Conservation (phyloP, 495 filamentous ascomycete species). For the Neurospora pannonica region DNA sequence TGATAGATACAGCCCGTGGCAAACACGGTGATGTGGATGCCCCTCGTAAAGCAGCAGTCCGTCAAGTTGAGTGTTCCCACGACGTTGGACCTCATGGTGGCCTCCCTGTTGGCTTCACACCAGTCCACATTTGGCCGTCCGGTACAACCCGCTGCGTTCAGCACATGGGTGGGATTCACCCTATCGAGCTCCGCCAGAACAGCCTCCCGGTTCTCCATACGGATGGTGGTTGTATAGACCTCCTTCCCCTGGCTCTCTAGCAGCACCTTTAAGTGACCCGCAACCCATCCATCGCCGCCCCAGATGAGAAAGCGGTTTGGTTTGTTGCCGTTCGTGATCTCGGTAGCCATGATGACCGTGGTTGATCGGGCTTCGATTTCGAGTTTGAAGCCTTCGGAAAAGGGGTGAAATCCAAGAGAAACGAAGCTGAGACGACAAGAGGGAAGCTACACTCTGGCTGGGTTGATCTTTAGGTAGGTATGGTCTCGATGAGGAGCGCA, state of each 20-base stretch:
- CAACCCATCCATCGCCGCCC: conserved; percentile 55
- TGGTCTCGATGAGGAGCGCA: too few species aligned
- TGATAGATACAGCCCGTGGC: conserved; percentile 58
- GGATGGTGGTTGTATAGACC: conserved; percentile 45
- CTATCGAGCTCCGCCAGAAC: conserved; percentile 46
- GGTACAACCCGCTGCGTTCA: conserved; percentile 57
- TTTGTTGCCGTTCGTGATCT: conserved; percentile 10
- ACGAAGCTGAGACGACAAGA: background rate
- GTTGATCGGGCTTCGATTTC: background rate
- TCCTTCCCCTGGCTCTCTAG: conserved; percentile 53
- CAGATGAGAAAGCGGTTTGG: conserved; percentile 46
- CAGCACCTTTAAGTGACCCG: conserved; percentile 53
- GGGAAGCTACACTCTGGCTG: too few species aligned
- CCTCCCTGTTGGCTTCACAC: conserved; percentile 59
- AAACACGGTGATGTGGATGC: conserved; percentile 54
- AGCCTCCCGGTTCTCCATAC: conserved; percentile 52
- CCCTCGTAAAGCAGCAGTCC: conserved; percentile 46
- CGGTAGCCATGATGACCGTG: conserved; percentile 16
- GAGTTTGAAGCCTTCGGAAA: background rate
- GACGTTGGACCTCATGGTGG: conserved; percentile 55
- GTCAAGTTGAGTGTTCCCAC: conserved; percentile 54
- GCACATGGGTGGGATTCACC: conserved; percentile 52
- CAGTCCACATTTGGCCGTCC: conserved; percentile 61
- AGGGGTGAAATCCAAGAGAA: background rate
- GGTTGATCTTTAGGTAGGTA: too few species aligned